Evolutionary conservation across 1,284 basidiomycete species (phyloP).

Genomic region (Ganoderma leucocontextum): DNA sequence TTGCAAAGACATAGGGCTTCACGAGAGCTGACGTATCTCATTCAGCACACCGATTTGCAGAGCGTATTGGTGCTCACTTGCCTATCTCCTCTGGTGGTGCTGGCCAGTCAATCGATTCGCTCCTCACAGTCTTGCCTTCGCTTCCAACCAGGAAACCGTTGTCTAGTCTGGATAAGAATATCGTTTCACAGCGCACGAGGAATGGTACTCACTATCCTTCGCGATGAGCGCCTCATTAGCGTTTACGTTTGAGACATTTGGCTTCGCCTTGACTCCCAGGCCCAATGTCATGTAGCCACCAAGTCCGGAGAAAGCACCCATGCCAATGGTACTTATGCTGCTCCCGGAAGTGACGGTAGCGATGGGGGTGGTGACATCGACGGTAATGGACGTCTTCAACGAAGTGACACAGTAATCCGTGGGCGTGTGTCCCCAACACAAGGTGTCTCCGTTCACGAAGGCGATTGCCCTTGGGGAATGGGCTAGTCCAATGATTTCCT

Average conservation of each 20-base stretch:
- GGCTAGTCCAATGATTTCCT: constrained; percentile 80
- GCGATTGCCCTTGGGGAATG: constrained; percentile 85
- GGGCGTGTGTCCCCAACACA: constrained; percentile 81
- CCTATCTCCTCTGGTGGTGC: constrained; percentile 82
- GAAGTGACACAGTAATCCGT: constrained; percentile 83
- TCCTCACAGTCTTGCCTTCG: constrained; percentile 72
- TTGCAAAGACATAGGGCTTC: constrained; percentile 87
- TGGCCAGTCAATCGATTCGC: constrained; percentile 77
- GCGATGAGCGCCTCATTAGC: constrained; percentile 79
- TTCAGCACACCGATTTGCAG: background rate
- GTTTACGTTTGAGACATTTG: constrained; percentile 66
- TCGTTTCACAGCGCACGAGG: background rate
- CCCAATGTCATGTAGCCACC: constrained; percentile 92
- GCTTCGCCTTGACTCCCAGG: constrained; percentile 76
- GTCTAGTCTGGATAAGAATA: constrained; percentile 51
- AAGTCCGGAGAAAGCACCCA: constrained; percentile 80
- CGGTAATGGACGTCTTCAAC: constrained; percentile 62
- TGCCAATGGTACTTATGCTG: constrained; percentile 58
- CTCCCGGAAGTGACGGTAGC: constrained; percentile 49
- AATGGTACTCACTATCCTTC: constrained; percentile 76
- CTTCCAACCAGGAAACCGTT: constrained; percentile 77
- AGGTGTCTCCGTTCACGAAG: constrained; percentile 69
- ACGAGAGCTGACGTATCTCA: constrained; percentile 63
- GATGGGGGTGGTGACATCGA: constrained; percentile 64
- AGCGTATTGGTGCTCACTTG: constrained; percentile 48